Percentiles rank a stretch among this genome's conserved stretches.
Evolutionary conservation across 2,329 filamentous ascomycete genomes (phyloP).

Genomic region (Microcyclospora tardicrescens): DNA sequence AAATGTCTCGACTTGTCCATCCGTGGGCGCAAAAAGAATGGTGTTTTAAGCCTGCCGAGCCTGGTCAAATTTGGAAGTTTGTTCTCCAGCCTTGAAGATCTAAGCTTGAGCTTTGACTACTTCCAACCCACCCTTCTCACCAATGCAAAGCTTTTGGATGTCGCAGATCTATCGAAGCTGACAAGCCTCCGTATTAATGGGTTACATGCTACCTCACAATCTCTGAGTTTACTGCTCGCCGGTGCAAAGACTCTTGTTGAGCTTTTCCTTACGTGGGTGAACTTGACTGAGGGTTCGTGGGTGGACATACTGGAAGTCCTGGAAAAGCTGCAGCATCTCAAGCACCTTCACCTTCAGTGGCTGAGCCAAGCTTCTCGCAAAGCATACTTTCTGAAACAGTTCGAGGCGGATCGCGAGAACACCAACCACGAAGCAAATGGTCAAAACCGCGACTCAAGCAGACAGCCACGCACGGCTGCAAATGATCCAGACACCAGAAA

Average conservation of each 20-base stretch:
- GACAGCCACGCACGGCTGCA: too few relatives aligned
- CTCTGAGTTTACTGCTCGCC: neutral
- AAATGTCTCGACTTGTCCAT: too few relatives aligned
- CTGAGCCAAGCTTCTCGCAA: slow-evolving; percentile 10
- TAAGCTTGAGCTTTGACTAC: too few relatives aligned
- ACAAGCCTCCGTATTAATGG: neutral
- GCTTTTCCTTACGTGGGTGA: slow-evolving; percentile 7
- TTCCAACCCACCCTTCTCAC: too few relatives aligned
- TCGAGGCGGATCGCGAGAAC: slow-evolving; percentile 3
- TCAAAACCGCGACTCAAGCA: neutral
- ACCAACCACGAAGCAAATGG: too few relatives aligned
- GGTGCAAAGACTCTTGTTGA: slow-evolving; percentile 1
- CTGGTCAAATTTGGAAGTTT: too few relatives aligned
- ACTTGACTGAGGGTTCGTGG: slow-evolving; percentile 14
- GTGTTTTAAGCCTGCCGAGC: too few relatives aligned
- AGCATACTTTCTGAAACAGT: slow-evolving; percentile 15
- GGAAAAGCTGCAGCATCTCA: slow-evolving; percentile 9
- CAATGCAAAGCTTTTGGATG: too few relatives aligned
- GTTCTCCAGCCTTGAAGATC: too few relatives aligned
- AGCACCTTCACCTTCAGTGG: slow-evolving; percentile 18
- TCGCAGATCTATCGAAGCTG: too few relatives aligned
- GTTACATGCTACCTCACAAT: neutral
- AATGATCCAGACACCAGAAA: too few relatives aligned
- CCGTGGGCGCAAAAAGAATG: too few relatives aligned
- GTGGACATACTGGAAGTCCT: slow-evolving; percentile 12